These are phyloP conservation scores for Clohesyomyces aquaticus DNA, from an alignment of 495 filamentous ascomycete species.

Conservation along the genomic window DNA sequence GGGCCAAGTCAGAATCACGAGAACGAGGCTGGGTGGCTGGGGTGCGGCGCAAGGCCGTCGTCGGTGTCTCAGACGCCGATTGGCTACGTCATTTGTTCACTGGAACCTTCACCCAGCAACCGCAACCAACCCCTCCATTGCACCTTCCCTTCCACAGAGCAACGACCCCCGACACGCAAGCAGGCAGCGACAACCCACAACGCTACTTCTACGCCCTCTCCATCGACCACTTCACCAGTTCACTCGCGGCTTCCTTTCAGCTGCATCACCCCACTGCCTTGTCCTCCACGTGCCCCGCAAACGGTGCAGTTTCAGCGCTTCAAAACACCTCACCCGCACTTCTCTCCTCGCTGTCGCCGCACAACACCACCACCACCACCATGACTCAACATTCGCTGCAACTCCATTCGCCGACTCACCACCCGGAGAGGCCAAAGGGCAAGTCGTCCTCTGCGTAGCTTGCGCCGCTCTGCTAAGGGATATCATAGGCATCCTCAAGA, in stretches of 20 bases:
- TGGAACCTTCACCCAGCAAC: neutral
- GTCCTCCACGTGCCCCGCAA: slow-evolving; percentile 11
- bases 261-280: slow-evolving; percentile 13
- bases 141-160: neutral
- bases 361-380: slow-evolving; percentile 22
- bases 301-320: slow-evolving; percentile 4
- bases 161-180: neutral
- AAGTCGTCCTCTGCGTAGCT: slow-evolving; percentile 40
- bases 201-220: neutral
- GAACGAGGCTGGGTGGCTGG: too few relatives aligned
- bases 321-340: slow-evolving; percentile 13
- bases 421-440: slow-evolving; percentile 76
- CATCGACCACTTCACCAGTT: neutral
- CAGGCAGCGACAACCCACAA: neutral
- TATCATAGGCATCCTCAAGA: slow-evolving; percentile 87
- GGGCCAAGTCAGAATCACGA: too few relatives aligned
- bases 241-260: neutral
- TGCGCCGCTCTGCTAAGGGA: slow-evolving; percentile 1
- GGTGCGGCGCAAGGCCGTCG: too few relatives aligned
- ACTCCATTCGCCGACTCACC: slow-evolving; percentile 43
- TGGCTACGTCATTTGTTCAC: slow-evolving; percentile 26
- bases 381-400: slow-evolving; percentile 44
- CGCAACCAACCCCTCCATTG: slow-evolving; percentile 9
- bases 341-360: too few relatives aligned
- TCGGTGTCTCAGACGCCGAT: slow-evolving; percentile 1